Evolutionary conservation across 2,329 filamentous ascomycete genomes (phyloP).

Genomic region (Monilinia fructicola): DNA sequence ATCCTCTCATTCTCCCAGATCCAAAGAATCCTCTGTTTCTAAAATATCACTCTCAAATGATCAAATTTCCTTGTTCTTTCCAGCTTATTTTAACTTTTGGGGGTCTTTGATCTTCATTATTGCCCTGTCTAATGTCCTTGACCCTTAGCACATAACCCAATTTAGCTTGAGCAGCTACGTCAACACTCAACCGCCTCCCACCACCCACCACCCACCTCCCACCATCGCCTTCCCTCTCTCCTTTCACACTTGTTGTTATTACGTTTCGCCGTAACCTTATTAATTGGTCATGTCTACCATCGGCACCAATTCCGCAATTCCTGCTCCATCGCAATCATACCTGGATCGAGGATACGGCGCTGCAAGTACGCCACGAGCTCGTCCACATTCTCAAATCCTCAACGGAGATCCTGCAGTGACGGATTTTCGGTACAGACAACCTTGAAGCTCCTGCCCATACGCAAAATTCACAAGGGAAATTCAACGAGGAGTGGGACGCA

Average conservation of each 20-base stretch:
- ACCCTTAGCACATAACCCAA: not conserved
- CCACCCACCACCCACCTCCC: not conserved
- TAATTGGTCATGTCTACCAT: slow-evolving; percentile 31
- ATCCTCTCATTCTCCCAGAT: no score
- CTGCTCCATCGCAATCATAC: slow-evolving; percentile 36
- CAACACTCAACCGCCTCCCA: not conserved
- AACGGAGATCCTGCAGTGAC: slow-evolving; percentile 34
- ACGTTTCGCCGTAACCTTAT: not conserved
- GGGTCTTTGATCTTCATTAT: no score
- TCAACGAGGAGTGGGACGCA: slow-evolving; percentile 71
- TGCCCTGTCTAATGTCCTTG: no score
- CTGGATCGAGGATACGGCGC: slow-evolving; percentile 38
- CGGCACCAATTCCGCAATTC: slow-evolving; percentile 31
- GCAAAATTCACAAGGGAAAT: slow-evolving; percentile 47
- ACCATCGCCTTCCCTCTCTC: not conserved
- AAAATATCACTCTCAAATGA: no score
- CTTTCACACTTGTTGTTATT: not conserved
- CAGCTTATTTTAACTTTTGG: no score
- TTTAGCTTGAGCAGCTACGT: slow-evolving; percentile 13
- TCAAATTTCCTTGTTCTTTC: no score
- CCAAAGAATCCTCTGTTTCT: no score
- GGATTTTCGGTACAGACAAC: slow-evolving; percentile 29
- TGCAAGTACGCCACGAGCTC: slow-evolving; percentile 28
- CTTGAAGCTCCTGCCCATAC: slow-evolving; percentile 33
- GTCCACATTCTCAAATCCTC: slow-evolving; percentile 25